Evolutionary conservation across 1,139 yeast species (phyloP).

Genomic region (Yamadazyma atlantica): DNA sequence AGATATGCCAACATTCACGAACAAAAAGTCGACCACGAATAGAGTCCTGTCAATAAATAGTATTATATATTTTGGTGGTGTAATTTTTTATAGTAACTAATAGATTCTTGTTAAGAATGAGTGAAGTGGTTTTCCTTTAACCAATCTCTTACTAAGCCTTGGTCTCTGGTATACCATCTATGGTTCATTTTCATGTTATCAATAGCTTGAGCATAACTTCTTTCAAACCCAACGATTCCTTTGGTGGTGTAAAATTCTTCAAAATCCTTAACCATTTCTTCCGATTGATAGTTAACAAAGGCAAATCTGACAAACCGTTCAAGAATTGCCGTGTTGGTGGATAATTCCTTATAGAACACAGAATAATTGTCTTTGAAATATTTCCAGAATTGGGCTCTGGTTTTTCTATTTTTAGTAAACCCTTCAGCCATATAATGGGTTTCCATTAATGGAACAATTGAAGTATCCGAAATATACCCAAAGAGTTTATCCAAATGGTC

Average conservation of each 20-base stretch:
- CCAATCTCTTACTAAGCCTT: constrained; percentile 25
- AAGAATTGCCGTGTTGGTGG: constrained; percentile 58
- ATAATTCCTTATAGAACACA: constrained; percentile 44
- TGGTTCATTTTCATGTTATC: constrained; percentile 52
- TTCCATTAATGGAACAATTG: constrained; percentile 67
- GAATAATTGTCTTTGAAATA: constrained; percentile 57
- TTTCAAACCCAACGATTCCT: constrained; percentile 60
- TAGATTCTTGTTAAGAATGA: constrained; percentile 3
- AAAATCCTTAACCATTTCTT: constrained; percentile 44
- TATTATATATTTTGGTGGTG: background rate
- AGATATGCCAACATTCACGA: constrained; percentile 92
- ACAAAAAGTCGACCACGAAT: constrained; percentile 35
- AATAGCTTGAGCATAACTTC: constrained; percentile 55
- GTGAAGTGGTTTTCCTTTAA: constrained; percentile 13
- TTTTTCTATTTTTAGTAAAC: constrained; percentile 49
- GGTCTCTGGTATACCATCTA: constrained; percentile 46
- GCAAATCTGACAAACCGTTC: constrained; percentile 63
- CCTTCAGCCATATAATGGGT: constrained; percentile 57
- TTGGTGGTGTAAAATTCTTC: constrained; percentile 51
- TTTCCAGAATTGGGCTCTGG: constrained; percentile 54
- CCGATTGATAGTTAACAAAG: constrained; percentile 46
- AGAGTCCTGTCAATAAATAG: too few relatives aligned
- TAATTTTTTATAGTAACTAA: constrained; percentile 2
- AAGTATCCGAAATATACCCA: constrained; percentile 37
- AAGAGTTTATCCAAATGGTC: constrained; percentile 38